Evolutionary conservation across 129 eudicot species (phyloP).

Genomic region (Chrysanthemum makinoi): DNA sequence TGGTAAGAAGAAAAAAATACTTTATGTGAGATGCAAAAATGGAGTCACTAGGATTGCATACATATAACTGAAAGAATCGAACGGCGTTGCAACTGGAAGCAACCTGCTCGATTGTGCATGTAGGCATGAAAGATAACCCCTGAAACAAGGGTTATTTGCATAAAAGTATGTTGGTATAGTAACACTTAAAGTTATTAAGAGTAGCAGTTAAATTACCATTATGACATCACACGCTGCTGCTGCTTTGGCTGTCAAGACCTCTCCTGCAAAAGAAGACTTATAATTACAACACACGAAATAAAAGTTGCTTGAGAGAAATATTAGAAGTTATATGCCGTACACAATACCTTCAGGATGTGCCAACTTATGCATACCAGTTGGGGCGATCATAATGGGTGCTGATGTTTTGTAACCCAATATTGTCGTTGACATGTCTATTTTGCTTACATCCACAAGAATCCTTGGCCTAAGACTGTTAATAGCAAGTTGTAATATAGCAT

Average conservation of each 20-base stretch:
- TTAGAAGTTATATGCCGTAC: neutral
- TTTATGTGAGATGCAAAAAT: neutral
- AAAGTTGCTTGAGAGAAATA: neutral
- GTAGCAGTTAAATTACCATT: too few species aligned
- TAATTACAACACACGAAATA: neutral
- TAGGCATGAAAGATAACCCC: slow-evolving; percentile 68
- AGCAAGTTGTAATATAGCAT: slow-evolving; percentile 1
- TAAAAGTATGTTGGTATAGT: too few species aligned
- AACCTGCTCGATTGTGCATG: slow-evolving; percentile 83
- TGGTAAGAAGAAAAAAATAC: neutral
- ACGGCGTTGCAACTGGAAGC: slow-evolving; percentile 80
- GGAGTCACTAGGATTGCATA: slow-evolving; percentile 29
- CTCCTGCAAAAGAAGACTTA: slow-evolving; percentile 49
- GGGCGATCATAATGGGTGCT: slow-evolving; percentile 40
- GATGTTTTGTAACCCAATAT: neutral
- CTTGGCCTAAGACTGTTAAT: slow-evolving; percentile 14
- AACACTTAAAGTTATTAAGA: too few species aligned
- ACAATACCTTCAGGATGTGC: slow-evolving; percentile 10
- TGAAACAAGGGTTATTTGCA: slow-evolving; percentile 2
- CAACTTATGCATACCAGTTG: slow-evolving; percentile 69
- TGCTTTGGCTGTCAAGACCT: slow-evolving; percentile 61
- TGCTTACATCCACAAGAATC: slow-evolving; percentile 9
- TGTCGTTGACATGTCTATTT: slow-evolving; percentile 10
- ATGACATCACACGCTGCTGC: too few species aligned
- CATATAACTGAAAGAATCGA: slow-evolving; percentile 82